These are phyloP conservation scores for Paspalum vaginatum DNA, from an alignment of 176 grass and related monocot genomes.

Conservation along the genomic window DNA sequence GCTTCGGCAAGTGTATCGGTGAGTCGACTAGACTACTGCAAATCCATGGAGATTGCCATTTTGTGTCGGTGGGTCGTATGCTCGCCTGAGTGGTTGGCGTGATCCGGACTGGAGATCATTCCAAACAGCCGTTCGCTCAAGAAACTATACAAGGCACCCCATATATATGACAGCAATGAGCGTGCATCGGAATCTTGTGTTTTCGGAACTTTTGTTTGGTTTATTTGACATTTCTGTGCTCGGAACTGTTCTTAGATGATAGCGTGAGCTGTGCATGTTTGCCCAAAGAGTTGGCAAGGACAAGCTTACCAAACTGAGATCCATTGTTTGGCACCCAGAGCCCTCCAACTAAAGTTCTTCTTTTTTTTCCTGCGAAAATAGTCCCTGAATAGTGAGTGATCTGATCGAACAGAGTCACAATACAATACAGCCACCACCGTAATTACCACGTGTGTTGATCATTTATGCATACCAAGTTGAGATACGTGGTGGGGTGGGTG, in stretches of 20 bases:
- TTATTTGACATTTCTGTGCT: neutral
- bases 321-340: slow-evolving; percentile 3
- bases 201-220: slow-evolving; percentile 20
- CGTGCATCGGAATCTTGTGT: slow-evolving; percentile 10
- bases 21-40: neutral
- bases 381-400: neutral
- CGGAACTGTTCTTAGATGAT: neutral
- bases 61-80: neutral
- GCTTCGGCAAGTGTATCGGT: slow-evolving; percentile 97
- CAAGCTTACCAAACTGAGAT: slow-evolving; percentile 30
- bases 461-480: neutral
- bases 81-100: neutral
- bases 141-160: too few species aligned
- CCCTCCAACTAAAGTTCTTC: neutral
- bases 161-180: too few species aligned
- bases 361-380: neutral
- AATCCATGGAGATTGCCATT: neutral
- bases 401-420: neutral
- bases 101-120: slow-evolving; percentile 16
- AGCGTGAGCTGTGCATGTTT: neutral
- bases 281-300: slow-evolving; percentile 21
- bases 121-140: neutral
- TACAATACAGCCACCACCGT: neutral
- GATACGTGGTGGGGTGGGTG: neutral
- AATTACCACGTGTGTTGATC: neutral